Conservation (phyloP, 495 filamentous ascomycete species). For the Aspergillus biplanus region DNA sequence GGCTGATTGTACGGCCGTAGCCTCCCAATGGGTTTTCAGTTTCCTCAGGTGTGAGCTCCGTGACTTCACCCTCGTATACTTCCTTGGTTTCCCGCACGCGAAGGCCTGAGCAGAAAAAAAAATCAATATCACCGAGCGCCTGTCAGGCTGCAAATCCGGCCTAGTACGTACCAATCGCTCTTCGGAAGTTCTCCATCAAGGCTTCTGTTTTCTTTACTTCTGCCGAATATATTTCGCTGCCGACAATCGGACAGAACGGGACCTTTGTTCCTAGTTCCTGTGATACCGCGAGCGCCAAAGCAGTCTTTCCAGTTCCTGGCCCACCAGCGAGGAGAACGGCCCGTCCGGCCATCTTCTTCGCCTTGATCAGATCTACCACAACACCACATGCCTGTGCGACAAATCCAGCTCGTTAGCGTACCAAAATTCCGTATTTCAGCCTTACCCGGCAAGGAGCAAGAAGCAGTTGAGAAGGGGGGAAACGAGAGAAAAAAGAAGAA, state of each 20-base stretch:
- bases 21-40: constrained; percentile 96
- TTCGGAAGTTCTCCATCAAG: constrained; percentile 96
- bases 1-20: constrained; percentile 92
- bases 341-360: constrained; percentile 95
- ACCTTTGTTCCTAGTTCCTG: constrained; percentile 97
- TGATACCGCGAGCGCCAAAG: constrained; percentile 88
- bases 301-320: constrained; percentile 96
- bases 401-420: constrained; percentile 19
- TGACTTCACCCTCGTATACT: constrained; percentile 97
- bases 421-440: background rate
- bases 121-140: background rate
- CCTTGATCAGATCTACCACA: constrained; percentile 89
- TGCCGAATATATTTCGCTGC: constrained; percentile 93
- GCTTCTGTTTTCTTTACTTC: constrained; percentile 99
- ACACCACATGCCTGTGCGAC: constrained; percentile 80
- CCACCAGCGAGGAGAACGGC: constrained; percentile 91
- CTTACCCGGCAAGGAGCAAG: background rate
- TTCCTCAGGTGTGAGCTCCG: constrained; percentile 92
- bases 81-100: constrained; percentile 98
- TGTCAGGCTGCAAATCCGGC: background rate
- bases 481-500: constrained; percentile 1
- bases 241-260: constrained; percentile 95
- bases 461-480: background rate
- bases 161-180: constrained; percentile 74
- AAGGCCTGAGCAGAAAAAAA: constrained; percentile 52